These are phyloP conservation scores for Chrysanthemum lavandulifolium DNA, from an alignment of 129 eudicot species.

Conservation along the genomic window DNA sequence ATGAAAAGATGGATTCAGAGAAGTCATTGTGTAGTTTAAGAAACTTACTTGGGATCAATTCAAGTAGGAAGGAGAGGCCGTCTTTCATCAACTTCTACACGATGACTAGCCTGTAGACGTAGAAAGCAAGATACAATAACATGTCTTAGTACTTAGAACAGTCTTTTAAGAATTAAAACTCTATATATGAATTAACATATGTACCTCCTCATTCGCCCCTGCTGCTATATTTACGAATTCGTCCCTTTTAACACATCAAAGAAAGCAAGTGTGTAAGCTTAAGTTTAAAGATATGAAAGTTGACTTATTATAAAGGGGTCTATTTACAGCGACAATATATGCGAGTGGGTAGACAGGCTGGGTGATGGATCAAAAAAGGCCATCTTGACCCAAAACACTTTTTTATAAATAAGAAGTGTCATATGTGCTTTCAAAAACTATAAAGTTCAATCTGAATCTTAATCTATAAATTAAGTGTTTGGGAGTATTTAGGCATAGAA, in stretches of 20 bases:
- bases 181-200: slow-evolving; percentile 10
- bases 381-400: too few species aligned
- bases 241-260: slow-evolving; percentile 33
- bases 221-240: slow-evolving; percentile 80
- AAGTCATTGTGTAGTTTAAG: slow-evolving; percentile 1
- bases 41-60: slow-evolving; percentile 38
- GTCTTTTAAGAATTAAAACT: not conserved
- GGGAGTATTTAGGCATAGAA: too few species aligned
- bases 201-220: slow-evolving; percentile 91
- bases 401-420: too few species aligned
- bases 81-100: slow-evolving; percentile 84
- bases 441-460: too few species aligned
- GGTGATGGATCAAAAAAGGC: too few species aligned
- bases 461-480: too few species aligned
- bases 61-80: slow-evolving; percentile 87
- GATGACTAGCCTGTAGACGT: slow-evolving; percentile 79
- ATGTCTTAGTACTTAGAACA: slow-evolving; percentile 6
- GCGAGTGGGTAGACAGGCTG: too few species aligned
- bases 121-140: slow-evolving; percentile 3
- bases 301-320: not conserved
- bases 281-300: not conserved
- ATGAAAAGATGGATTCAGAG: not conserved
- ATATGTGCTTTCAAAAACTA: too few species aligned
- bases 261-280: slow-evolving; percentile 6
- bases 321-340: too few species aligned